phyloP scores from a whole-genome alignment of 345 rosid species.

The Nephelium lappaceum region DNA sequence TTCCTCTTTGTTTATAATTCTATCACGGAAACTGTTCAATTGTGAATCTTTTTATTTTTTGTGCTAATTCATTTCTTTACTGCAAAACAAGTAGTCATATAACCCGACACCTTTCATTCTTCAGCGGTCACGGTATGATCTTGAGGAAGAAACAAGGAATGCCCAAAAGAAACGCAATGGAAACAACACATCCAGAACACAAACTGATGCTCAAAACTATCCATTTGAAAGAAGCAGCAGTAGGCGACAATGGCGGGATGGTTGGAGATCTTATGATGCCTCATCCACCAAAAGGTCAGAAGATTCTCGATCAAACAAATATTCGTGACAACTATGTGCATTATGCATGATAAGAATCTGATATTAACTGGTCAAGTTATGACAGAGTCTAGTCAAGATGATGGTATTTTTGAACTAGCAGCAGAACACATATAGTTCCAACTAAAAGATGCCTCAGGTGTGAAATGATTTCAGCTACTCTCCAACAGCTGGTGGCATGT shows the following conservation, averaged over 20 bases:
- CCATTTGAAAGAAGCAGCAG: conserved; percentile 53
- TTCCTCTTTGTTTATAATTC: neutral
- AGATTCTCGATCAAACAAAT: conserved; percentile 46
- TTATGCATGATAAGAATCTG: neutral
- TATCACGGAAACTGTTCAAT: neutral
- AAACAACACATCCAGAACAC: conserved; percentile 50
- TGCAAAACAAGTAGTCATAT: conserved; percentile 1
- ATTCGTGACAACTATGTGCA: conserved; percentile 33
- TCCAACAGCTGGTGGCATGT: neutral
- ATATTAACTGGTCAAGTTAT: conserved; percentile 14
- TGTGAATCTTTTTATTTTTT: neutral
- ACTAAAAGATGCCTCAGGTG: neutral
- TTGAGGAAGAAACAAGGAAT: conserved; percentile 76
- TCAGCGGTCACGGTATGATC: conserved; percentile 84
- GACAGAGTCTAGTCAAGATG: neutral
- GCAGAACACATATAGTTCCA: neutral
- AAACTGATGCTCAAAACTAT: conserved; percentile 46
- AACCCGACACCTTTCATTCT: conserved; percentile 12
- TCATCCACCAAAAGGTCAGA: conserved; percentile 42
- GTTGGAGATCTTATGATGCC: conserved; percentile 47
- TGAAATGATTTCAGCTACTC: neutral
- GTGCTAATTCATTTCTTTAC: neutral
- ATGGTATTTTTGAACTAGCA: conserved; percentile 6
- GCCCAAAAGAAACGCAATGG: conserved; percentile 62
- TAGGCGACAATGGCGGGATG: conserved; percentile 54